Evolutionary conservation across 306 rosid species (phyloP), one percentile per base, ranked within the genome.

Genomic region (Abrus precatorius): DNA sequence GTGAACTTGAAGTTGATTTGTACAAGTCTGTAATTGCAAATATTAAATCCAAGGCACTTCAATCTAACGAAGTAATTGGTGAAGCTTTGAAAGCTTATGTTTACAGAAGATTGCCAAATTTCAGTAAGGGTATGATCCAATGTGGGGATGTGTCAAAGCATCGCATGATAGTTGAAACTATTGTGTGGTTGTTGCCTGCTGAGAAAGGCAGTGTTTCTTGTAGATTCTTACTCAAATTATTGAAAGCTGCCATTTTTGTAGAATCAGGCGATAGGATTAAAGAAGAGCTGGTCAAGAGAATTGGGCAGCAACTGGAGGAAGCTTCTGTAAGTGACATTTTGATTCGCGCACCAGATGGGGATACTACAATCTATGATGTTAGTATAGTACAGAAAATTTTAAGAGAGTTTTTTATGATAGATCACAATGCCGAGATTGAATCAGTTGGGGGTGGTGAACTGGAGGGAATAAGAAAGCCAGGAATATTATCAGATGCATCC

Each of bases 51-150:
- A 93, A 87, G 84, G 89, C 72, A 13, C 45, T 80, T 57, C 84
- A 90, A 38, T 78, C 88, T 38, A 81, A 79, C 79, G 97, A 92
- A 74, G 97, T 96, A 59, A 88, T 96, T 6, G 99, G 99, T 5
- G 99, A 93, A 84, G 97, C 97, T 52, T 83, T 96, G 87, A 93
- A 93, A 85, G 93, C 97, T 27, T 96, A 88, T 86, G 94, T 97
- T 53, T 93, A 89, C 77, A 85, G 92, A 81, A 85, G 88, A 79
- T 82, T 96, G 79, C 97, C 97, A 12, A 93, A 93, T 60, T 93
- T 96, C 81, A 86, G 92, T 87, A 90, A 90, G 90, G 90, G 98
- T 29, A 86, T 87, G 90, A 82, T 88, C 76, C 91, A 84, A 53
- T 81, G 84, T 7, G 92, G 86, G 73, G 97, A 91, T 61, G 48